phyloP scores from a whole-genome alignment of 192 early-diverging fungal species.

The Dimargaris cristalligena region DNA sequence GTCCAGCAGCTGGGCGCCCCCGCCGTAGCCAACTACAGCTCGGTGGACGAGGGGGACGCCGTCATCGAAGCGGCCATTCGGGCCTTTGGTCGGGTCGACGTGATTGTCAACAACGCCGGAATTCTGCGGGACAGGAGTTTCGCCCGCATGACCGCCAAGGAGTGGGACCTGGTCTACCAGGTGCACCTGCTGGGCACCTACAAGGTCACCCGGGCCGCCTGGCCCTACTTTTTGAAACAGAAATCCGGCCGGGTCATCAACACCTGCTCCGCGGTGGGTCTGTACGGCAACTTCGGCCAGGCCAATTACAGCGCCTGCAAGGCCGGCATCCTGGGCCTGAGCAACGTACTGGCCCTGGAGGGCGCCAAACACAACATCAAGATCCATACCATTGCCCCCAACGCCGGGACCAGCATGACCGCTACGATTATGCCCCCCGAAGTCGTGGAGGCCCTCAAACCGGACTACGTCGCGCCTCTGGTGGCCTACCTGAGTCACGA shows the following conservation, averaged over 20 bases:
- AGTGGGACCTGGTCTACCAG: conserved; percentile 86
- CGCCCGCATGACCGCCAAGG: conserved; percentile 68
- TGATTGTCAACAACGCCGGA: conserved; percentile 95
- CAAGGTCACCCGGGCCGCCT: conserved; percentile 90
- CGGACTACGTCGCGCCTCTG: conserved; percentile 88
- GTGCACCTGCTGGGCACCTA: conserved; percentile 88
- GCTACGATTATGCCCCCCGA: conserved; percentile 94
- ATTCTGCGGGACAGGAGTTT: conserved; percentile 95
- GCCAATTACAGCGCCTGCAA: conserved; percentile 93
- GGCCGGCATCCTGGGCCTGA: conserved; percentile 77
- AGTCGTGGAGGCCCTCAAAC: conserved; percentile 87
- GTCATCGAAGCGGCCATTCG: conserved; percentile 81
- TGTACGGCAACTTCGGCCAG: conserved; percentile 90
- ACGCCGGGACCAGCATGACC: conserved; percentile 93
- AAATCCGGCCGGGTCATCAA: conserved; percentile 93
- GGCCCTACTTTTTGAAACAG: conserved; percentile 86
- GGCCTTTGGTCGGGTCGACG: conserved; percentile 58
- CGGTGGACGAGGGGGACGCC: conserved; percentile 93
- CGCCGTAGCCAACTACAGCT: conserved; percentile 84
- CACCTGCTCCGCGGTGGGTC: conserved; percentile 82
- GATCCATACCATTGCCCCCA: conserved; percentile 89
- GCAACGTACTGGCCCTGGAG: conserved; percentile 83
- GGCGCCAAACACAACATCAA: conserved; percentile 83
- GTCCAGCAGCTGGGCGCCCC: conserved; percentile 64
- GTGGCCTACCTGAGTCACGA: conserved; percentile 84